Evolutionary conservation across 306 rosid genomes (phyloP).

Genomic region (Ormosia emarginata): DNA sequence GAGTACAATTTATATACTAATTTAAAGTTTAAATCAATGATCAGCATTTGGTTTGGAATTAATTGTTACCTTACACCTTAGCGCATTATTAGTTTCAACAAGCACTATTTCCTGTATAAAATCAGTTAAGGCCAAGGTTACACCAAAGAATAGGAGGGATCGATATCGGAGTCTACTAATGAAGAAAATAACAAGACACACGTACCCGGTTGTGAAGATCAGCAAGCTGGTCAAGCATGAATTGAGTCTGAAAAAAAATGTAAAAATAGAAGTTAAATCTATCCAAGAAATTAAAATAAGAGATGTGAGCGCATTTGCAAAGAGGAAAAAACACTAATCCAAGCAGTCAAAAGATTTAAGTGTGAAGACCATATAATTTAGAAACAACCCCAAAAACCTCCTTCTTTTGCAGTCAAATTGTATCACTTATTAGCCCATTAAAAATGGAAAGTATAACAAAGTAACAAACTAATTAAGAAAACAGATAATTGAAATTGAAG

Average conservation of each 20-base stretch:
- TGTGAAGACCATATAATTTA: neutral
- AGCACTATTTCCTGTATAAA: conserved; percentile 64
- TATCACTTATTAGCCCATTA: neutral
- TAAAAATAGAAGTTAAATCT: neutral
- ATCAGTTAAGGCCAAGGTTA: neutral
- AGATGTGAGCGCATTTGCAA: neutral
- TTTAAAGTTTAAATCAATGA: neutral
- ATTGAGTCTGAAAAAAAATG: conserved; percentile 53
- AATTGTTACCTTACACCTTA: conserved; percentile 59
- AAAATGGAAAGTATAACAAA: neutral
- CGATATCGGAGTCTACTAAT: neutral
- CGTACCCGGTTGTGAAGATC: conserved; percentile 78
- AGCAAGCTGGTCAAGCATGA: conserved; percentile 69
- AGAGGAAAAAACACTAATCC: neutral
- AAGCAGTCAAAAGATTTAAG: neutral
- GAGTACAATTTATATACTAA: neutral
- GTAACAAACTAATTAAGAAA: neutral
- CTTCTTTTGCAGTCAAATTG: neutral
- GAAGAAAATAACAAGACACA: neutral
- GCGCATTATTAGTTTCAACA: conserved; percentile 53
- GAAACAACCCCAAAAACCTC: neutral
- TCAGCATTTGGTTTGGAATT: neutral
- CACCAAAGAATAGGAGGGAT: neutral
- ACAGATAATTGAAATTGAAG: neutral
- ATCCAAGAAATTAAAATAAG: neutral